phyloP scores from a whole-genome alignment of 2,329 filamentous ascomycete genomes.

The Dryadomyces quercus-mongolicae region DNA sequence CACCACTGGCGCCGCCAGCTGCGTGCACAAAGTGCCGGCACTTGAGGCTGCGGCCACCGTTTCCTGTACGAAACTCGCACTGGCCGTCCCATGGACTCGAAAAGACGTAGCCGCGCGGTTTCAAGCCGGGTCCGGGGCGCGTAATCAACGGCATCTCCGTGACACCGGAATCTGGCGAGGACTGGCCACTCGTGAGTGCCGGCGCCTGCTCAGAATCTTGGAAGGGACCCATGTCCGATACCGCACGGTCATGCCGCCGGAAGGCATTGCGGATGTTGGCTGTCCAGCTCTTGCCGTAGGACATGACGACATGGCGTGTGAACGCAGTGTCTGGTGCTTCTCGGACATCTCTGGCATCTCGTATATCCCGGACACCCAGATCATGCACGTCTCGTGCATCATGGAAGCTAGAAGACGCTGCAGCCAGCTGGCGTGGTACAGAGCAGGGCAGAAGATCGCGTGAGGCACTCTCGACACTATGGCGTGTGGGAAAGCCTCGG shows the following conservation, averaged over 20 bases:
- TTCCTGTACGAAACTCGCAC: constrained; percentile 75
- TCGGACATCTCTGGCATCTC: no score
- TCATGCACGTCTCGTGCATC: no score
- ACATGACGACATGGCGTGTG: constrained; percentile 44
- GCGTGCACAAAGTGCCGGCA: constrained; percentile 57
- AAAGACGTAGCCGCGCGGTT: constrained; percentile 62
- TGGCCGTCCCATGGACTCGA: constrained; percentile 74
- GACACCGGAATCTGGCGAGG: background rate
- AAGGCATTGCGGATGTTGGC: constrained; percentile 34
- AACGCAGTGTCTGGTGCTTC: constrained; percentile 20
- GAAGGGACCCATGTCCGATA: constrained; percentile 9
- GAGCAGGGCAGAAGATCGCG: background rate
- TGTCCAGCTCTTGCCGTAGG: constrained; percentile 37
- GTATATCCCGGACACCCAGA: no score
- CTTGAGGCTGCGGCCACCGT: constrained; percentile 60
- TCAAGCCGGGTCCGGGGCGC: constrained; percentile 33
- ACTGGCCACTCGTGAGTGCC: background rate
- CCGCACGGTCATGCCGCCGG: constrained; percentile 14
- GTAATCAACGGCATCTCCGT: constrained; percentile 19
- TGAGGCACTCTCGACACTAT: constrained; percentile 2
- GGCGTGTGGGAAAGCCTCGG: constrained; percentile 30
- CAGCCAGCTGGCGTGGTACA: background rate
- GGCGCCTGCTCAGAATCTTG: background rate
- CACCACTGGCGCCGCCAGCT: background rate
- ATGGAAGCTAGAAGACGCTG: background rate